phyloP scores from a whole-genome alignment of 2,329 filamentous ascomycete genomes.

The Ceratocystis cubensis region DNA sequence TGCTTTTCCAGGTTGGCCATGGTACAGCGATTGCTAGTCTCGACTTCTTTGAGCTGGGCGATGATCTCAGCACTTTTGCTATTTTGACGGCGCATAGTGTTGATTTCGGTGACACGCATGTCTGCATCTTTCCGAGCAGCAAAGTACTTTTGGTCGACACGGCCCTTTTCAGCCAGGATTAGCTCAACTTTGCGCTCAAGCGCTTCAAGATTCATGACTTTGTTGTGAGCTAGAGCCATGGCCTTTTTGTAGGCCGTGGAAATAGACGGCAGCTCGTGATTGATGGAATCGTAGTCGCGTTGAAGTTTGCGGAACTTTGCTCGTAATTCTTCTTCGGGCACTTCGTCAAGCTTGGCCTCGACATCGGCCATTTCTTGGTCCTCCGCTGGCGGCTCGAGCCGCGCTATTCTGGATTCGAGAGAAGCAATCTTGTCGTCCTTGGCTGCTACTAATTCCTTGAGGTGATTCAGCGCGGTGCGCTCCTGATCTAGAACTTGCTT shows the following conservation, averaged over 20 bases:
- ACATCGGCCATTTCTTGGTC: slow-evolving; percentile 34
- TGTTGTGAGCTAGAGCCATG: slow-evolving; percentile 71
- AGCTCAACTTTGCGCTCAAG: slow-evolving; percentile 68
- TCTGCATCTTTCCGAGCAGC: slow-evolving; percentile 91
- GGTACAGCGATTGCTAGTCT: slow-evolving; percentile 61
- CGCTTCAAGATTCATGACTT: slow-evolving; percentile 61
- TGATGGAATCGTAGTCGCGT: slow-evolving; percentile 70
- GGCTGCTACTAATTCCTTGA: slow-evolving; percentile 67
- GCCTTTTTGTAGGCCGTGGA: slow-evolving; percentile 86
- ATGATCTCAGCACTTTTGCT: slow-evolving; percentile 89
- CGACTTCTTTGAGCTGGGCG: slow-evolving; percentile 79
- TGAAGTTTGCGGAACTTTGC: slow-evolving; percentile 62
- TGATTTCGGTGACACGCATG: slow-evolving; percentile 66
- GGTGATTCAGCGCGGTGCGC: slow-evolving; percentile 53
- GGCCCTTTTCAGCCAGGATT: slow-evolving; percentile 76
- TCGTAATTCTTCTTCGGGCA: slow-evolving; percentile 60
- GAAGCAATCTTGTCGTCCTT: slow-evolving; percentile 69
- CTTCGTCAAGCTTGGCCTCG: slow-evolving; percentile 39
- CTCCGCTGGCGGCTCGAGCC: slow-evolving; percentile 44
- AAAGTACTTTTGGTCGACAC: slow-evolving; percentile 97
- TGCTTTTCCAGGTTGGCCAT: slow-evolving; percentile 85
- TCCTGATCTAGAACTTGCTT: slow-evolving; percentile 71
- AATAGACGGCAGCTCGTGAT: slow-evolving; percentile 76
- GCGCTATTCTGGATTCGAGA: slow-evolving; percentile 69
- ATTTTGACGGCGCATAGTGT: slow-evolving; percentile 68